These are phyloP conservation scores for Cystobasidium ongulense DNA, from an alignment of 768 basidiomycete species.

Conservation along the genomic window DNA sequence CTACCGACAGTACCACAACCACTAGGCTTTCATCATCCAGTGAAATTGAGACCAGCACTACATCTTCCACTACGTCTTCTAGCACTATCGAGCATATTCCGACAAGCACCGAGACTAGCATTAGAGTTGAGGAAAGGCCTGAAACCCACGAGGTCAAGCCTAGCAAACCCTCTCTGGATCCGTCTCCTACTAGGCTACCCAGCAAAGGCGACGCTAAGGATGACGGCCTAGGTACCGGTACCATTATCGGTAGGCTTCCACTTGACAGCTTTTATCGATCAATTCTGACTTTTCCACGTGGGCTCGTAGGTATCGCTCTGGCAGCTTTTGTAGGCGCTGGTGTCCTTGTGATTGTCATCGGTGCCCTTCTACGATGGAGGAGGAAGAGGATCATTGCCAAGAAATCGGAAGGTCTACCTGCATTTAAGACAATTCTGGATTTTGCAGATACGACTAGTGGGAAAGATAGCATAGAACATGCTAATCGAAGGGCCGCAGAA, in stretches of 20 bases:
- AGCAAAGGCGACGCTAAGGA: slow-evolving; percentile 3
- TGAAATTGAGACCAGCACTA: neutral
- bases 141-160: neutral
- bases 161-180: neutral
- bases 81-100: neutral
- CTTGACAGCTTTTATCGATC: neutral
- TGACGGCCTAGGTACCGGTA: neutral
- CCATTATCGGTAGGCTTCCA: slow-evolving; percentile 19
- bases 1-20: neutral
- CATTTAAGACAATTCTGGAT: slow-evolving; percentile 9
- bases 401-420: slow-evolving; percentile 2
- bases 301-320: slow-evolving; percentile 18
- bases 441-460: slow-evolving; percentile 2
- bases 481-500: slow-evolving; percentile 14
- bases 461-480: neutral
- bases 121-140: neutral
- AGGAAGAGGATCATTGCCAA: neutral
- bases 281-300: neutral
- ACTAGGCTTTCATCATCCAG: neutral
- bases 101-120: neutral
- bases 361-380: slow-evolving; percentile 2
- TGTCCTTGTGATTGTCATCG: neutral
- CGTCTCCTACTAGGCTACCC: neutral
- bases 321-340: slow-evolving; percentile 19
- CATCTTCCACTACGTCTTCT: neutral